Base-by-base conservation (phyloP, 352 stramenopile genomes). In the Phytophthora tentaculata region DNA sequence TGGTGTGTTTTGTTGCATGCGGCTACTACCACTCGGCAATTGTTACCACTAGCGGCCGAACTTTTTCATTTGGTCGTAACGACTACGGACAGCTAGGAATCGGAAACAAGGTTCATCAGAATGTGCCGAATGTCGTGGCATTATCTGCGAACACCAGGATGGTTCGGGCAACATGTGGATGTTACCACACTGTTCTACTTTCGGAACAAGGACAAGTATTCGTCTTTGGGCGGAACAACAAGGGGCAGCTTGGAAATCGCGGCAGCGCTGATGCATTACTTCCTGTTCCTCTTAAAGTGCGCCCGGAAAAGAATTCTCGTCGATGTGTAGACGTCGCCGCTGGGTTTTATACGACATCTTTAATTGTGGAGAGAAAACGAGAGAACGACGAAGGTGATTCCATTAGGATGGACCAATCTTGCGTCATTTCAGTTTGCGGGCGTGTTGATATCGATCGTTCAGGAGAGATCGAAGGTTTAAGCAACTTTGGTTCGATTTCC, bases 171-270 rank as follows among this genome's bases (percentile, higher is more conserved):
- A 90, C 89, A 0, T 96, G 87, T 64, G 90, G 89, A 1, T 97
- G 90, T 45, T 97, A 96, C 52, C 90, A 97, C 65, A 94, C 87
- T 0, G 85, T 97, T 5, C 56, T 95, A 13, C 67, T 96, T 1
- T 95, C 88, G 1, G 88, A 96, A 45, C 82, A 93, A 76, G 89
- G 90, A 12, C 72, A 91, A 52, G 86, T 97, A 7, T 95, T 84
- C 45, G 88, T 93, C 1, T 96, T 96, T 48, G 89, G 90, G 23
- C 64, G 90, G 28, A 97, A 97, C 67, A 97, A 97, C 72, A 95
- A 97, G 67, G 89, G 89, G 0, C 89, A 96, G 58, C 78, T 96
- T 22, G 89, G 89, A 2, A 96, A 96, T 71, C 79, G 89, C 17
- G 86, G 88, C 16, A 96, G 84, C 50, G 84, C 89, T 0, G 89